A percentile compares a stretch with the other conserved stretches of the same genome.
These are phyloP conservation scores for Pleurotus cornucopiae DNA, from an alignment of 768 basidiomycete species.

Conservation along the genomic window DNA sequence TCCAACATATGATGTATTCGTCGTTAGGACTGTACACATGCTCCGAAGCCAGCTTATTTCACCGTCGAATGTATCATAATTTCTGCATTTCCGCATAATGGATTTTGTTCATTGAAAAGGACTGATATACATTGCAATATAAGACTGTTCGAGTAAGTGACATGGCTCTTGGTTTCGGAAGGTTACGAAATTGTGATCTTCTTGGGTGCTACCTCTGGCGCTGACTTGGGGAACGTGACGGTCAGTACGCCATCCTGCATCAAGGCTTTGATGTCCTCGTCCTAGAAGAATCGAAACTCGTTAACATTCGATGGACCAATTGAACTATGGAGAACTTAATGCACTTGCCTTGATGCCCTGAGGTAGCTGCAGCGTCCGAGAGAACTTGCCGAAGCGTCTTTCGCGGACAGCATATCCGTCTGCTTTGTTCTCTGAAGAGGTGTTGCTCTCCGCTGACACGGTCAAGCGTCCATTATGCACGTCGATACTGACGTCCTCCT, in stretches of 20 bases:
- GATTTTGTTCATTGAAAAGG: no score
- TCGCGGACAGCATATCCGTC: conserved; percentile 45
- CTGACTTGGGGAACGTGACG: conserved; percentile 14
- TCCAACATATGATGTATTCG: no score
- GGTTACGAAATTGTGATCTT: conserved; percentile 11
- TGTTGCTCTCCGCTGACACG: conserved; percentile 46
- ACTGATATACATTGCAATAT: no score
- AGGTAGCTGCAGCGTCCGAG: conserved; percentile 48
- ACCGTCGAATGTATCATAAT: no score
- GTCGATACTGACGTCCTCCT: conserved; percentile 52
- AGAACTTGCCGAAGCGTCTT: conserved; percentile 43
- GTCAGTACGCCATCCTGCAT: conserved; percentile 15
- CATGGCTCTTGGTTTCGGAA: no score
- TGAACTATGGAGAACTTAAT: background rate
- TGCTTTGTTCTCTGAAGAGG: conserved; percentile 31
- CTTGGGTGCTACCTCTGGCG: conserved; percentile 13
- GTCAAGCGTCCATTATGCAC: conserved; percentile 46
- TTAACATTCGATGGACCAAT: background rate
- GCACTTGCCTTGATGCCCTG: conserved; percentile 46
- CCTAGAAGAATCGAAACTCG: background rate
- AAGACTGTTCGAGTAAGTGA: no score
- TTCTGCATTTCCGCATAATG: no score
- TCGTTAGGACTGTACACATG: no score
- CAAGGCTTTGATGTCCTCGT: conserved; percentile 12
- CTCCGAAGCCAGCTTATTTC: no score